Evolutionary conservation across 2,329 filamentous ascomycete species (phyloP), one percentile per base, ranked within the genome.

Genomic region (Knufia fluminis): DNA sequence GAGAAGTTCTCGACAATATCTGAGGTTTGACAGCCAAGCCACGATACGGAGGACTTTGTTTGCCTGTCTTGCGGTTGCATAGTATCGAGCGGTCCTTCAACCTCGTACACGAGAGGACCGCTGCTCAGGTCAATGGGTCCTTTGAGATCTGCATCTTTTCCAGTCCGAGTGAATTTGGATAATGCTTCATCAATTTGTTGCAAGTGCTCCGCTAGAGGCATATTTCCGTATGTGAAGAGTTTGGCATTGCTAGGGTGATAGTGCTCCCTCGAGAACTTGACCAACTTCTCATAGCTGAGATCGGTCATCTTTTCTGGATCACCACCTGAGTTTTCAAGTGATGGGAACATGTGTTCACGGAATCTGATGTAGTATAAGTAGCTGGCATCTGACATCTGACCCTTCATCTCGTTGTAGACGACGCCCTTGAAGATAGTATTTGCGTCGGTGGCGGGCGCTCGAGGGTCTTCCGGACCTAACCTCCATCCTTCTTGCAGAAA

Each of bases 331-430:
- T 98, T 97, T 70, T 98, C 86, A 65, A 98, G 85, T 32, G 85
- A 84, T 0, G 92, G 92, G 63, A 94, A 92, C 48, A 98, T 87
- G 64, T 92, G 85, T 60, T 97, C 89, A 63, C 94, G 88, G 68
- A 94, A 98, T 47, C 85, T 79, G 58, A 96, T 94, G 66, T 96
- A 97, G 72, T 87, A 98, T 1, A 97, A 73, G 61, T 98, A 98
- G 57, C 88, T 88, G 4, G 91, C 89, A 66, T 98, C 92, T 1
- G 92, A 97, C 83, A 97, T 94, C 64, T 96, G 90, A 0, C 92
- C 92, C 70, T 98, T 98, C 92, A 98, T 98, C 71, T 98, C 92
- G 62, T 98, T 98, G 71, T 97, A 97, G 1, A 97, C 91, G 1
- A 97, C 92, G 22, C 91, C 91, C 71, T 97, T 97, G 75, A 97